Base-by-base conservation (phyloP, 164 flowering plant species). In the Platanus orientalis region DNA sequence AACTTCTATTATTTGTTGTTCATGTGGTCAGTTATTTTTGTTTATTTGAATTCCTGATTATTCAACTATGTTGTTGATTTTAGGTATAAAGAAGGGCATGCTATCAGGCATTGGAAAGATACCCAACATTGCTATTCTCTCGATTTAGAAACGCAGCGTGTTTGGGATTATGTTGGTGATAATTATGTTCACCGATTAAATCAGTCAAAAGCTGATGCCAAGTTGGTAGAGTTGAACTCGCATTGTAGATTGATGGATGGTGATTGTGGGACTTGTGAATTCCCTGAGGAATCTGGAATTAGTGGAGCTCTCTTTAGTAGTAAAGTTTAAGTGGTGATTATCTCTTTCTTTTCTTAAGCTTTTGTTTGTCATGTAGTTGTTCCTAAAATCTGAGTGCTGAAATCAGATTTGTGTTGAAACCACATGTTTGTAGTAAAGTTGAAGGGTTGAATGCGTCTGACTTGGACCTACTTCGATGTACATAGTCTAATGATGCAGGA, bases 81-180 rank as follows among this genome's bases (percentile, higher is more conserved):
- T 59, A 92, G 99, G 81, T 95, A 92, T 71, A 86, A 90, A 75
- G 86, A 90, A 66, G 85, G 90, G 30, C 98, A 95, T 78, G 94
- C 96, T 49, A 72, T 87, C 66, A 78, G 78, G 71, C 97, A 92
- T 62, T 95, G 95, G 94, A 79, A 79, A 62, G 86, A 90, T 55
- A 81, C 87, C 16, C 80, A 83, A 45, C 99, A 95, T 69, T 81
- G 87, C 76, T 95, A 84, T 78, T 88, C 97, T 56, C 96, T 92
- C 67, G 94, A 88, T 69, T 69, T 90, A 60, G 84, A 81, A 71
- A 81, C 84, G 40, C 96, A 92, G 40, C 81, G 79, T 70, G 89
- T 95, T 50, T 95, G 98, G 99, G 99, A 95, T 86, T 95, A 95
- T 80, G 97, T 83, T 60, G 97, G 99, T 66, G 98, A 92, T 61